Percentiles rank a stretch among this genome's conserved stretches.
Evolutionary conservation across 495 filamentous ascomycete species (phyloP).

Genomic region (Xylaria acuta): DNA sequence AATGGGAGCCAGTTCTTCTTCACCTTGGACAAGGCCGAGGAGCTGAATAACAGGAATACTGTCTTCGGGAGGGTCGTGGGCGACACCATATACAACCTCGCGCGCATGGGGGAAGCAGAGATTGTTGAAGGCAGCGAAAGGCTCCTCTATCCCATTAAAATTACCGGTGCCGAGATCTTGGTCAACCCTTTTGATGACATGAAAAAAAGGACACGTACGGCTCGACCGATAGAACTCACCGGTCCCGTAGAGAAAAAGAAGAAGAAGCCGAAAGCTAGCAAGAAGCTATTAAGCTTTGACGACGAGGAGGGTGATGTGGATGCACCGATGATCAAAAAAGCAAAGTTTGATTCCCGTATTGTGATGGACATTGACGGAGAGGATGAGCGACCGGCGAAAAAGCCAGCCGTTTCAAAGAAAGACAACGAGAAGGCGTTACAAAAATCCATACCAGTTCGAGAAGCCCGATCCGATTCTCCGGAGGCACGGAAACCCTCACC

Average conservation of each 20-base stretch:
- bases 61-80: conserved; percentile 92
- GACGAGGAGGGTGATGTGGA: conserved; percentile 81
- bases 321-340: conserved; percentile 74
- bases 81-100: conserved; percentile 93
- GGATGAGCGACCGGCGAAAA: conserved; percentile 39
- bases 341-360: conserved; percentile 89
- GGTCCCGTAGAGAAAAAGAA: conserved; percentile 66
- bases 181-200: conserved; percentile 92
- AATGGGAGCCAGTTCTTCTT: conserved; percentile 98
- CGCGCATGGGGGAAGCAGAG: conserved; percentile 90
- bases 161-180: conserved; percentile 80
- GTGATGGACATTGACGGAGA: conserved; percentile 64
- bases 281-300: conserved; percentile 87
- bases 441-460: conserved; percentile 41
- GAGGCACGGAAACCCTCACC: conserved; percentile 32
- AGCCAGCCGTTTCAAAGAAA: conserved; percentile 34
- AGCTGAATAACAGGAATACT: conserved; percentile 88
- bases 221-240: conserved; percentile 48
- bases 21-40: conserved; percentile 80
- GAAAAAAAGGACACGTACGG: conserved; percentile 68
- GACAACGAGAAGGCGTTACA: conserved; percentile 40
- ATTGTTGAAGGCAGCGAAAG: conserved; percentile 79
- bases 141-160: conserved; percentile 84
- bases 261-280: conserved; percentile 76
- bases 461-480: conserved; percentile 25